Evolutionary conservation across 1,284 basidiomycete species (phyloP).

Genomic region (Tilletia setariae): DNA sequence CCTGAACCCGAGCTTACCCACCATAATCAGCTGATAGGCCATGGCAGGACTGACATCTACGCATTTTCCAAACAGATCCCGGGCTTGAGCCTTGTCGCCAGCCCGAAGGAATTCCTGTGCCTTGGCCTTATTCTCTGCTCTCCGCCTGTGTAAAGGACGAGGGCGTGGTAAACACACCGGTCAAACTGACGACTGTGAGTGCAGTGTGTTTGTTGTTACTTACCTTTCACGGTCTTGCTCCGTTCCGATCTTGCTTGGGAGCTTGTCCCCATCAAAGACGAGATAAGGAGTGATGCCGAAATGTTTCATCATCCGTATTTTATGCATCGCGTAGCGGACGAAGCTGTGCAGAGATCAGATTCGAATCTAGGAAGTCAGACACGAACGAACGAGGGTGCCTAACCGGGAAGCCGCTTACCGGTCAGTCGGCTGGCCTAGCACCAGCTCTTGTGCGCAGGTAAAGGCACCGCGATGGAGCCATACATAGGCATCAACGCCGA

Average conservation of each 20-base stretch:
- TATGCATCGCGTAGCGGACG: constrained; percentile 92
- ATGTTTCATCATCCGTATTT: constrained; percentile 79
- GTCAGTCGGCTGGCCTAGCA: constrained; percentile 71
- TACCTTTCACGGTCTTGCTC: constrained; percentile 73
- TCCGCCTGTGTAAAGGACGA: constrained; percentile 47
- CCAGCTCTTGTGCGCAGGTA: constrained; percentile 80
- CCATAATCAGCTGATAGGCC: constrained; percentile 97
- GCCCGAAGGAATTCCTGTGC: constrained; percentile 73
- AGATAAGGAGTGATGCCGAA: constrained; percentile 82
- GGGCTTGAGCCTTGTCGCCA: constrained; percentile 73
- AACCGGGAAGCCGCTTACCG: constrained; percentile 15
- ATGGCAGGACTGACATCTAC: constrained; percentile 94
- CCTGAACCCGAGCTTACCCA: constrained; percentile 44
- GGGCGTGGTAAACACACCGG: neutral
- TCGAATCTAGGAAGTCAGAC: no score
- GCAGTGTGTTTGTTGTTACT: constrained; percentile 23
- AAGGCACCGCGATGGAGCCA: constrained; percentile 97
- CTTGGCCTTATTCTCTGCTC: constrained; percentile 64
- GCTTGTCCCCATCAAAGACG: constrained; percentile 92
- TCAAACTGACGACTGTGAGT: neutral
- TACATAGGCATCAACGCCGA: constrained; percentile 85
- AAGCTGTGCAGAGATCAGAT: constrained; percentile 64
- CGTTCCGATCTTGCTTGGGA: constrained; percentile 89
- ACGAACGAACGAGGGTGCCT: no score
- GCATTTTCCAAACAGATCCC: constrained; percentile 84